Evolutionary conservation across 208 protist genomes (phyloP), one percentile per base, ranked within the genome.

Genomic region (Leishmania gerbilli): DNA sequence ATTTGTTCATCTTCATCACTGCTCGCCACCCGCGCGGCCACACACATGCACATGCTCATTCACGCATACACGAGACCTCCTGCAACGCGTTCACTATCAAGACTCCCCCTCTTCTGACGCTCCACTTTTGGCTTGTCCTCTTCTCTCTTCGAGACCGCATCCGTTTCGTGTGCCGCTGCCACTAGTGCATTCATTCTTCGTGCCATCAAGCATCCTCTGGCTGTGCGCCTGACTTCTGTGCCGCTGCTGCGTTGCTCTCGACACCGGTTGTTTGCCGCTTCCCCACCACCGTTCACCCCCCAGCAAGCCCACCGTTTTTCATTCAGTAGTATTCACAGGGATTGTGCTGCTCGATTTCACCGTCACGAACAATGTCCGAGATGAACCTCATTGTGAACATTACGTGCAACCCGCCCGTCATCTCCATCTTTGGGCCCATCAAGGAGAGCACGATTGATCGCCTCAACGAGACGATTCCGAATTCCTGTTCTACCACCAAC

Each of bases 321-420:
- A 76, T 24, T n/a, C 11, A 4, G 17, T 34, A 62, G n/a, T 27
- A 13, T 27, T 42, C 17, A 34, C 24, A 49, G 68, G 1, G 19
- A 53, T 49, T 31, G 42, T 31, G 27, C 68, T 53, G 42, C 51
- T 60, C 15, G 15, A 27, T 27, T 58, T 27, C 53, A 45, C 40
- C 21, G 13, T 77, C 51, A 56, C 71, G 17, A 47, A 67, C 74
- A 27, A 93, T 90, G 88, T 88, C 89, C 34, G 93, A 93, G n/a
- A 94, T 94, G 86, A 97, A 95, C 75, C 84, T 98, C 17, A 95
- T 98, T 45, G 93, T 97, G 42, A 97, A 96, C 84, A 82, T 98
- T 67, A 98, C 94, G 67, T 95, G 93, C 87, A 98, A 98, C 86
- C 95, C 95, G 17, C 95, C 95, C n/a, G 80, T 89, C 27, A 91